Base-by-base conservation (phyloP, 441 rosid genomes). In the Populus hybrid region DNA sequence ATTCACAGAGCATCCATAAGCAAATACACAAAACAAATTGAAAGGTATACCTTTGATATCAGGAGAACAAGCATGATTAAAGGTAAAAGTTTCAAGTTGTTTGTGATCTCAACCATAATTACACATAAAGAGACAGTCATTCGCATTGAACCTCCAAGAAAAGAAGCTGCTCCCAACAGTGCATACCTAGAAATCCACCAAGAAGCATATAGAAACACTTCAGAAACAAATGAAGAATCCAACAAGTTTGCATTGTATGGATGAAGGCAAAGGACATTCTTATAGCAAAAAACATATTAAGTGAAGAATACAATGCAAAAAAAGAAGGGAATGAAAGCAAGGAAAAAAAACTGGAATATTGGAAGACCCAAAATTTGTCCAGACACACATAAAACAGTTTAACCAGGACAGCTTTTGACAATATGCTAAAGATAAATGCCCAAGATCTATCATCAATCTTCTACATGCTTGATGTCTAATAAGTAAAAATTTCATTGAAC, bases 11-110 rank as follows among this genome's bases (percentile, higher is more conserved):
- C 67, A 79, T 76, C 73, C 69, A 83, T 69, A 70, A 70, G 73
- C 36, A 57, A 73, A 70, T 30, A 50, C 2, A 69, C 38, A 24
- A 67, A 74, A 69, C 38, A 24, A 70, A 73, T 77, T 71, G 73
- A 83, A 79, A 32, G 68, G 59, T 69, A 14, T 86, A 96, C 99
- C 97, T 97, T 97, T 61, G 99, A 94, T 84, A 97, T 90, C 70
- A 97, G 99, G 82, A 97, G 98, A 86, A 97, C 98, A 84, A 94
- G 92, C 99, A 94, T 97, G 79, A 95, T 97, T 35, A 97, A 94
- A 79, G 99, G 99, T 77, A 97, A 83, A 69, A 97, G 91, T 76
- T 94, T 91, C 85, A 97, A 88, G 81, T 94, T 97, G 83, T 97
- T 97, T 69, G 98, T 89, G 85, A 97, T 94, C 90, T 97, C 99